phyloP scores from a whole-genome alignment of 1,139 yeast species.

The Schwanniomyces etchellsii region DNA sequence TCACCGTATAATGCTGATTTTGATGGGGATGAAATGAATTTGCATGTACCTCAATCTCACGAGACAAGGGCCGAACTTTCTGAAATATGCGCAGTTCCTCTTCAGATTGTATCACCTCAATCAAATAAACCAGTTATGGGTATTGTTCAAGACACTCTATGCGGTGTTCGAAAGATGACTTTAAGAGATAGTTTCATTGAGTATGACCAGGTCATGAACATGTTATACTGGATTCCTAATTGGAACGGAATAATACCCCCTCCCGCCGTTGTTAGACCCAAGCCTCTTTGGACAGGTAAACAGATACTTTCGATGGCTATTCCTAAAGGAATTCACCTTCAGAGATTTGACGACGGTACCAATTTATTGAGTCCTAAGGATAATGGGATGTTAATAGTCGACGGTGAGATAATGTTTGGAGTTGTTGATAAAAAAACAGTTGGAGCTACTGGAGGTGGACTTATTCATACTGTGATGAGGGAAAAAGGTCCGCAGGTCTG shows the following conservation, averaged over 20 bases:
- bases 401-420: slow-evolving; percentile 94
- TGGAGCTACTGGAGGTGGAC: slow-evolving; percentile 97
- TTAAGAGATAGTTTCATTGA: slow-evolving; percentile 84
- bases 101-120: slow-evolving; percentile 97
- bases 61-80: slow-evolving; percentile 96
- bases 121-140: slow-evolving; percentile 99
- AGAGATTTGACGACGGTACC: slow-evolving; percentile 86
- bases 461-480: slow-evolving; percentile 94
- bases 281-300: slow-evolving; percentile 97
- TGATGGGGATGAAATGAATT: slow-evolving; percentile 99
- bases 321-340: slow-evolving; percentile 92
- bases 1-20: slow-evolving; percentile 99
- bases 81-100: slow-evolving; percentile 93
- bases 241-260: slow-evolving; percentile 99
- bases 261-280: slow-evolving; percentile 91
- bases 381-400: slow-evolving; percentile 85
- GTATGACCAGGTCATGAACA: slow-evolving; percentile 92
- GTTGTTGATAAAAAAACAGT: slow-evolving; percentile 97
- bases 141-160: slow-evolving; percentile 95
- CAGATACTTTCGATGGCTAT: slow-evolving; percentile 89
- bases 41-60: slow-evolving; percentile 98
- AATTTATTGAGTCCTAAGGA: slow-evolving; percentile 84
- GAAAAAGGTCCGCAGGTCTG: slow-evolving; percentile 93
- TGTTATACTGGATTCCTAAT: slow-evolving; percentile 94
- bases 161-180: slow-evolving; percentile 96